Percentiles rank a stretch among this genome's conserved stretches.
Evolutionary conservation across 192 early-diverging fungal genomes (phyloP).

Genomic region (Backusella luteola): DNA sequence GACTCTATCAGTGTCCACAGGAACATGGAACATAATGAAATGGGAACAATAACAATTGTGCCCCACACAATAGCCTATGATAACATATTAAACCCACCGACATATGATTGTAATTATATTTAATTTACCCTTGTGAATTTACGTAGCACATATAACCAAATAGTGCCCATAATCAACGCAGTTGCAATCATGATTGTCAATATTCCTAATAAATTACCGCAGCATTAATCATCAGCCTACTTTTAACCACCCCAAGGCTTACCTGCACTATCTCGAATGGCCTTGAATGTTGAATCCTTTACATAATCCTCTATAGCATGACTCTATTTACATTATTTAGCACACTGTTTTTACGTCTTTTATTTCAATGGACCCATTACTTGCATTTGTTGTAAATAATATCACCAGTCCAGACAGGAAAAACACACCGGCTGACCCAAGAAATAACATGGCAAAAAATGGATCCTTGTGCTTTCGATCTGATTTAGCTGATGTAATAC

Average conservation of each 20-base stretch:
- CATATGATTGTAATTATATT: background rate
- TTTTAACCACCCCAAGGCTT: background rate
- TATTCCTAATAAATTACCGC: constrained; percentile 21
- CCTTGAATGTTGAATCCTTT: constrained; percentile 35
- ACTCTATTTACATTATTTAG: background rate
- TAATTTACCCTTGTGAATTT: constrained; percentile 38
- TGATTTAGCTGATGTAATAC: constrained; percentile 41
- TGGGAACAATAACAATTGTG: constrained; percentile 45
- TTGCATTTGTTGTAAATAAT: constrained; percentile 54
- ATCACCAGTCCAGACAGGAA: constrained; percentile 43
- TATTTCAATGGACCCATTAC: background rate
- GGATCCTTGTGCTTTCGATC: constrained; percentile 52
- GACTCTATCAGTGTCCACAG: constrained; percentile 51
- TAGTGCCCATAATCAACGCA: constrained; percentile 20
- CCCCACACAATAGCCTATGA: constrained; percentile 46
- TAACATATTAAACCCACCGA: background rate
- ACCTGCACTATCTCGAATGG: constrained; percentile 51
- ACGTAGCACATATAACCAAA: constrained; percentile 40
- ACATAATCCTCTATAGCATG: constrained; percentile 30
- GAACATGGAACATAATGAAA: constrained; percentile 42
- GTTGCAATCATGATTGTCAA: constrained; percentile 35
- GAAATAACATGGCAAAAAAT: constrained; percentile 44
- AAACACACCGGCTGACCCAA: constrained; percentile 32
- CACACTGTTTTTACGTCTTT: no score
- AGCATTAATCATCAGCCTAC: background rate